Evolutionary conservation across 2,329 filamentous ascomycete species (phyloP).

Genomic region (Bipolaris oryzae): DNA sequence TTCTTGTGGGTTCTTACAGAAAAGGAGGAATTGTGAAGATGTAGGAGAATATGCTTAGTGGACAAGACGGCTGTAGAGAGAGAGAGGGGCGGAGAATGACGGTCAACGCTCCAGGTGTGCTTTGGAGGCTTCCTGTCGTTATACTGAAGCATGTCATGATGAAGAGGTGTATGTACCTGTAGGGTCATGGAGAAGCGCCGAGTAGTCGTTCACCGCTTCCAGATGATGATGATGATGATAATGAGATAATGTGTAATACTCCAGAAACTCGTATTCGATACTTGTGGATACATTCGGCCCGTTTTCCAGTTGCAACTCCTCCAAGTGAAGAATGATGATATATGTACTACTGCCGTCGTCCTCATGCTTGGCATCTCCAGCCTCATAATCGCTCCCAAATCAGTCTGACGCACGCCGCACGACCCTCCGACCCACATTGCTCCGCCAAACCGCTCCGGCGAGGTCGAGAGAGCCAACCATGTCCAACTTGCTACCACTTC

Average conservation of each 20-base stretch:
- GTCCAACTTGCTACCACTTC: conserved; percentile 31
- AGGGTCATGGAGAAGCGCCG: neutral
- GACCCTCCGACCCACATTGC: conserved; percentile 29
- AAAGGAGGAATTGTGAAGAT: conserved; percentile 6
- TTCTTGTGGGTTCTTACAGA: conserved; percentile 13
- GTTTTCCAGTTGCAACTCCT: neutral
- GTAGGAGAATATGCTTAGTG: conserved; percentile 18
- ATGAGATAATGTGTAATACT: neutral
- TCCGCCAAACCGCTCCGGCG: conserved; percentile 20
- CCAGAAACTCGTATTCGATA: neutral
- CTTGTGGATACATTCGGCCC: neutral
- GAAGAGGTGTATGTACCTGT: neutral
- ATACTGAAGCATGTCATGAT: neutral
- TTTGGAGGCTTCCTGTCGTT: conserved; percentile 16
- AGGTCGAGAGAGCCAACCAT: conserved; percentile 20
- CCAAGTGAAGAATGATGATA: neutral
- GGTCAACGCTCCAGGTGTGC: conserved; percentile 18
- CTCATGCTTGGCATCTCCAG: conserved; percentile 18
- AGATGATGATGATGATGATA: neutral
- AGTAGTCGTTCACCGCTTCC: neutral
- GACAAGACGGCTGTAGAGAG: conserved; percentile 8
- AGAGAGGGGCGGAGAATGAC: conserved; percentile 23
- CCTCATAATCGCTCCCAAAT: conserved; percentile 10
- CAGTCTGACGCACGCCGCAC: conserved; percentile 22
- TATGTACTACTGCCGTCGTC: neutral